Evolutionary conservation across 129 eudicot genomes (phyloP), one percentile per base, ranked within the genome.

Genomic region (Pittosporum tobira): DNA sequence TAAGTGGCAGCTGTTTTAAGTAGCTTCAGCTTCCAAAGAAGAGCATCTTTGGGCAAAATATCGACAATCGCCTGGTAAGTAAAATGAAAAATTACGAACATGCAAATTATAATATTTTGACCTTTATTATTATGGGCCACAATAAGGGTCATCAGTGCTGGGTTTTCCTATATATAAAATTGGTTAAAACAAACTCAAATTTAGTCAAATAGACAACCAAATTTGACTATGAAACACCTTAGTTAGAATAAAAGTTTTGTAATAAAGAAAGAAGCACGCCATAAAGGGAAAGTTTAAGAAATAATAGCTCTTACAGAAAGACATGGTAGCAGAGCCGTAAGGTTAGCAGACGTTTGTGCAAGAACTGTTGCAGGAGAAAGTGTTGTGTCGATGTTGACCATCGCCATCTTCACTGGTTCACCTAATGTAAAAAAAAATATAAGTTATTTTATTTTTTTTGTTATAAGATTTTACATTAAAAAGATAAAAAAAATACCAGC

Each of bases 341-440:
- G 96, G 77, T 83, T 87, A 69, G 59, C 59, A 14, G 93, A 69
- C 51, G 83, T 50, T 65, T 78, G 79, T 62, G 75, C 77, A 65
- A 78, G 70, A 30, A 75, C 64, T 57, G 18, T 12, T 26, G 69
- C 14, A 13, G 81, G 83, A 70, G 86, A 71, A 57, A 42, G 64
- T 20, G 81, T 31, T 2, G 57, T 72, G 64, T 79, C 79, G 29
- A 75, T 50, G 61, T 68, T 61, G 30, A 73, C 96, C 58, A 71
- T 62, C 6, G 96, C 96, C 96, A 91, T 87, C 75, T 87, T 91
- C 69, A 77, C 18, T 30, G 94, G 96, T 63, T 91, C 96, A 63
- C 99, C 98, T 91, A 85, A 40, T 58, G 65, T 51, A 48, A 61
- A 51, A 19, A 18, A 47, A 47, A 23, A 16, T 20, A 15, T 8